Evolutionary conservation across 169 alveolate genomes (phyloP), one percentile per base, ranked within the genome.

Genomic region (Perkinsus chesapeaki): DNA sequence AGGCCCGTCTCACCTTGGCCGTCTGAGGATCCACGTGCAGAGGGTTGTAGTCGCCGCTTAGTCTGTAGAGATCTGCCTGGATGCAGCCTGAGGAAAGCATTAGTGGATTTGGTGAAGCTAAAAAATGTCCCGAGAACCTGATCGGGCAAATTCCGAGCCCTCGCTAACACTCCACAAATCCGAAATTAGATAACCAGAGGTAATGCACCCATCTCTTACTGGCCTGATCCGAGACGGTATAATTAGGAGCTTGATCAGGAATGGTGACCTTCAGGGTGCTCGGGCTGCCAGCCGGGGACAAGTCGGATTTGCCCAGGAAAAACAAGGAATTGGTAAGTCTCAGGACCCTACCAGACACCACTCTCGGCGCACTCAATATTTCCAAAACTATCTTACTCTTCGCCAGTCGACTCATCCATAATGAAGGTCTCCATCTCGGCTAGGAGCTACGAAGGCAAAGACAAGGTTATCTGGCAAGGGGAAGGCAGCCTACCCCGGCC

Each of bases 31-130:
- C 96, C 92, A 95, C 91, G 92, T 96, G 98, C 31, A 96, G 93
- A 34, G 98, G 97, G 91, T 96, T 96, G 12, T 92, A 73, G 91
- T 96, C 98, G 36, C 97, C 97, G 38, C 93, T 73, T 36, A 96
- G 73, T 94, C 98, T 93, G 48, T 96, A 96, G 9, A 95, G 48
- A 39, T 96, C 91, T 3, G 98, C 98, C 93, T 95, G 91, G 91
- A 93, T 92, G 27, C 95, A 93, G 82, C 82, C 82, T 60, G 31
- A 7, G 36, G 27, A 27, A 16, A 60, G 82, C n/a, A n/a, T n/a
- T n/a, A n/a, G n/a, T n/a, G n/a, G n/a, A n/a, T n/a, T n/a, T n/a
- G n/a, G n/a, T n/a, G n/a, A n/a, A n/a, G n/a, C n/a, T n/a, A n/a
- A n/a, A n/a, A n/a, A n/a, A n/a, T n/a, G n/a, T n/a, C n/a, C n/a